Evolutionary conservation across 2,329 filamentous ascomycete genomes (phyloP).

Genomic region (Macrophomina pseudophaseolina): DNA sequence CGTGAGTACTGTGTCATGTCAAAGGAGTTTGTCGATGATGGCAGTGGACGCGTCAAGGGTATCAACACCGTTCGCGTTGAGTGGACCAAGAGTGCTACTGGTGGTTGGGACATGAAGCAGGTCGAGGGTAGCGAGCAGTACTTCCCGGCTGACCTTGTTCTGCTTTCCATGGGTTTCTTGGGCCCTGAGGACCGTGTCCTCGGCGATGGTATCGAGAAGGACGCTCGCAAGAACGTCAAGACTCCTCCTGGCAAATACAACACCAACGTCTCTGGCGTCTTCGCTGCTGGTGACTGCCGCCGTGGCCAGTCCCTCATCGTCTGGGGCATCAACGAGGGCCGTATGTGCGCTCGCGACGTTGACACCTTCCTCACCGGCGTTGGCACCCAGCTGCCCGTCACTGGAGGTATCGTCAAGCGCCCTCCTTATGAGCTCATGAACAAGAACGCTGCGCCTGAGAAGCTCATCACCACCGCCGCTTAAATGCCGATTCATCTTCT

Average conservation of each 20-base stretch:
- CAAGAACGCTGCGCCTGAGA: conserved; percentile 45
- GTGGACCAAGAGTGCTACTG: conserved; percentile 87
- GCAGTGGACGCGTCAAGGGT: conserved; percentile 84
- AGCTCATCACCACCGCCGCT: conserved; percentile 47
- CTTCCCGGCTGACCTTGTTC: conserved; percentile 93
- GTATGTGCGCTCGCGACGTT: conserved; percentile 89
- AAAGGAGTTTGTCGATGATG: conserved; percentile 92
- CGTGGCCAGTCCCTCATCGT: conserved; percentile 95
- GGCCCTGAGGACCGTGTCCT: conserved; percentile 89
- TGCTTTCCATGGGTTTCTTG: conserved; percentile 96
- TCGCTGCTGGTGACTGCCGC: conserved; percentile 93
- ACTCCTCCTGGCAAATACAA: conserved; percentile 84
- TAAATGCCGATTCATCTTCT: conserved; percentile 5
- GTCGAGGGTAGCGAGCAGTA: conserved; percentile 91
- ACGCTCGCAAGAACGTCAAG: conserved; percentile 94
- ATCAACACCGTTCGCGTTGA: conserved; percentile 96
- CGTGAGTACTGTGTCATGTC: conserved; percentile 99
- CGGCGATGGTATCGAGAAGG: conserved; percentile 87
- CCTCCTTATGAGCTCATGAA: conserved; percentile 72
- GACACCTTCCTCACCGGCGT: conserved; percentile 82
- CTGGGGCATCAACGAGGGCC: conserved; percentile 98
- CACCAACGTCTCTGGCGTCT: conserved; percentile 87
- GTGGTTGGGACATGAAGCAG: conserved; percentile 99
- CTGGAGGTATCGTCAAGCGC: conserved; percentile 89
- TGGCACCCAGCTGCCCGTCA: conserved; percentile 80